Evolutionary conservation across 306 rosid species (phyloP).

Genomic region (Hippophae gyantsensis): DNA sequence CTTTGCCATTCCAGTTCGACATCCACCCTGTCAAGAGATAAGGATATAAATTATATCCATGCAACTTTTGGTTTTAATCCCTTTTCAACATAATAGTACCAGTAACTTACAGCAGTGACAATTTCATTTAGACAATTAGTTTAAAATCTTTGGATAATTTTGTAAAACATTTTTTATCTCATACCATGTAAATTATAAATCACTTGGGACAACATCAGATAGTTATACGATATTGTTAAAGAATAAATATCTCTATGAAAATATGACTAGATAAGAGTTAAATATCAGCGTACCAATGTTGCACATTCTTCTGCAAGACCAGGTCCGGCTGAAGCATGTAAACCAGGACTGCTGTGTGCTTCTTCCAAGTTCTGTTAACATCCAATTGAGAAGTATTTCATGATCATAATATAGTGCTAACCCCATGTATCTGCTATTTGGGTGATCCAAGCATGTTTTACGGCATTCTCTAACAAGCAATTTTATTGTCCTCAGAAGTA

Average conservation of each 20-base stretch:
- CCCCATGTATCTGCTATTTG: background rate
- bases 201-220: background rate
- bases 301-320: slow-evolving; percentile 96
- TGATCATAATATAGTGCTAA: slow-evolving; percentile 10
- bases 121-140: no score
- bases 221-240: slow-evolving; percentile 1
- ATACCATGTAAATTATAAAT: background rate
- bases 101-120: no score
- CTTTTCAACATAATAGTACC: no score
- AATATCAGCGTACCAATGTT: slow-evolving; percentile 46
- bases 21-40: slow-evolving; percentile 70
- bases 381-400: slow-evolving; percentile 18
- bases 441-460: slow-evolving; percentile 12
- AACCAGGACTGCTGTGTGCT: slow-evolving; percentile 89
- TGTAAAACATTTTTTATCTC: background rate
- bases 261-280: slow-evolving; percentile 7
- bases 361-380: slow-evolving; percentile 78
- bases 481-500: slow-evolving; percentile 3
- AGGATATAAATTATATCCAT: slow-evolving; percentile 16
- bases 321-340: slow-evolving; percentile 98
- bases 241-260: background rate
- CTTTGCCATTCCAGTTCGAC: slow-evolving; percentile 99
- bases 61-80: no score
- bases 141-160: background rate
- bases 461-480: slow-evolving; percentile 12